Evolutionary conservation across 257 asterid genomes (phyloP), one percentile per base, ranked within the genome.

Genomic region (Plantago elongata): DNA sequence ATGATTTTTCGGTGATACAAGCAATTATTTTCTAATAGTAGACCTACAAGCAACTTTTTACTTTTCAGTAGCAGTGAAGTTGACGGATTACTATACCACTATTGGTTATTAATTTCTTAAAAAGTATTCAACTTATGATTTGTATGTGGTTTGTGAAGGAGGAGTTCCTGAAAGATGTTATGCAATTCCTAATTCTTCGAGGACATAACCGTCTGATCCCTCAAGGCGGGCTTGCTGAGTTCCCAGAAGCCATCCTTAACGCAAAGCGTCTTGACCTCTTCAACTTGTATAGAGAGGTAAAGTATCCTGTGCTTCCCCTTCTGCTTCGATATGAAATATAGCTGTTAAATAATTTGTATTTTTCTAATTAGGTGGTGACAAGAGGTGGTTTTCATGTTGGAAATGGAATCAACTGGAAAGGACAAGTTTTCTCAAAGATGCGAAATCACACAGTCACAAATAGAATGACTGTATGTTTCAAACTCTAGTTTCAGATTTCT

Each of bases 341-440:
- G 34, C 59, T 27, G 34, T 54, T 15, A 22, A 15, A 12, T 47
- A 66, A 13, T 30, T 62, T 69, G 51, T 51, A 55, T 71, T 55
- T 49, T 71, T 29, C 15, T 45, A 29, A 61, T 46, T 67, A 93
- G 99, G 99, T 93, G 69, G 99, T 93, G 16, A 89, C 99, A n/a
- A 74, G 99, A 73, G 99, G 99, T 12, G 99, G 99, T 37, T 93
- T 93, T 77, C 94, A 93, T 43, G 99, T 93, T 7, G 99, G 99
- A 66, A 93, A 93, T 48, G 99, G 97, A 73, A 93, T 93, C 77
- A 93, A 93, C 68, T 93, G 99, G 99, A 93, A 93, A 74, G 99
- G 99, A 46, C 99, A 93, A 69, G 99, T 93, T 67, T 93, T 93
- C 73, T 93, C 99, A 2, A 93, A 93, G 89, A 93, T 93, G 99